Evolutionary conservation across 768 basidiomycete genomes (phyloP), one percentile per base, ranked within the genome.

Genomic region (Mycena floridula): DNA sequence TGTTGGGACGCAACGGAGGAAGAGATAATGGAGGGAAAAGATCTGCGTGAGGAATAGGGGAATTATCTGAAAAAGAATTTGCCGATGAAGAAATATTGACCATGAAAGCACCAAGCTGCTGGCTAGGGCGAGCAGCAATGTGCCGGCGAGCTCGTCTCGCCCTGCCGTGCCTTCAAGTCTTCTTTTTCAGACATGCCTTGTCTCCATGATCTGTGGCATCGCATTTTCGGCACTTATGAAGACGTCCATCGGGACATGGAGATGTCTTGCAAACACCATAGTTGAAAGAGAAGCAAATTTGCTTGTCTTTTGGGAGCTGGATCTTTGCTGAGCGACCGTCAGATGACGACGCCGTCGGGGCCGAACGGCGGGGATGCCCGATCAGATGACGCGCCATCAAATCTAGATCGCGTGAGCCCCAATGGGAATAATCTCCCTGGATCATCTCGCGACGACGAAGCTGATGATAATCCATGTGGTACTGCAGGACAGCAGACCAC

Each of bases 1-100:
- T 49, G 37, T 64, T 64, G 22, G 60, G 60, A 27, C 44, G 47
- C 27, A 16, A 26, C 37, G 50, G 47, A 37, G 47, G 50, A 38
- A 24, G 40, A 3, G 47, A 25, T 9, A 52, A 42, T 15, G 44
- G 37, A 21, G 50, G 51, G 26, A 52, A 52, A 13, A 52, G 32
- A 36, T 18, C 12, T n/a, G 40, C 36, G 16, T 52, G 51, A 1
- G 40, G 40, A 15, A 49, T 43, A n/a, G 24, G 27, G 23, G 48
- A 42, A n/a, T n/a, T n/a, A n/a, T n/a, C n/a, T 21, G n/a, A 18
- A 16, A 25, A 40, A 25, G 22, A 25, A 20, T 26, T 13, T 20
- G 22, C 15, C 25, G 37, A 25, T 25, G 45, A 41, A 27, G n/a
- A 8, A 5, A 22, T 38, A 11, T 15, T 15, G 21, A 41, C 20